phyloP scores from a whole-genome alignment of 352 stramenopile genomes.

The Phytophthora colocasiae region DNA sequence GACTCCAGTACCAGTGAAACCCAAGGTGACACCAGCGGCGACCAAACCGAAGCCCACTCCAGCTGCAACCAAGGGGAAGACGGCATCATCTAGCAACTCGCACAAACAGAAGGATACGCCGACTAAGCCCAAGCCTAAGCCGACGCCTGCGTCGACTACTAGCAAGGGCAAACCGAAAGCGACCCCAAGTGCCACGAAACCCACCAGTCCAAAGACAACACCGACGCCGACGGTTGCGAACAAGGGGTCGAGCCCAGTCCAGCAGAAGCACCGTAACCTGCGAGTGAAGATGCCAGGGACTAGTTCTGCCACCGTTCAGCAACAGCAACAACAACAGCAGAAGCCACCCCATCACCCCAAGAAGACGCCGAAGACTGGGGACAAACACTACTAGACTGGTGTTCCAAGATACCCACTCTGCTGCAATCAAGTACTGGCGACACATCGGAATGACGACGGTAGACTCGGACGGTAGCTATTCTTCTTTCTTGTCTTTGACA shows the following conservation, averaged over 20 bases:
- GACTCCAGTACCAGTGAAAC: slow-evolving; percentile 1
- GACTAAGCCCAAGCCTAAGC: slow-evolving; percentile 6
- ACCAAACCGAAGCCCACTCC: slow-evolving; percentile 10
- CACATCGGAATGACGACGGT: slow-evolving; percentile 21
- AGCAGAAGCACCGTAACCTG: slow-evolving; percentile 10
- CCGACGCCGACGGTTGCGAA: slow-evolving; percentile 1
- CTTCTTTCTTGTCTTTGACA: too few species aligned
- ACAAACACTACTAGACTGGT: slow-evolving; percentile 1
- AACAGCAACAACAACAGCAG: not conserved
- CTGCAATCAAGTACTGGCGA: not conserved
- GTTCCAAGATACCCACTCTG: not conserved
- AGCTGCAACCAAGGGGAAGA: not conserved
- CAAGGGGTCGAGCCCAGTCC: not conserved
- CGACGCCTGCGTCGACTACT: not conserved
- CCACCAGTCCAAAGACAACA: not conserved
- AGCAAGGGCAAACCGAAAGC: slow-evolving; percentile 2
- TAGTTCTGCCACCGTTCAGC: not conserved
- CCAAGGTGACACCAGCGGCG: not conserved
- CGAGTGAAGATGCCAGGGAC: not conserved
- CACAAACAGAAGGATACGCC: slow-evolving; percentile 1
- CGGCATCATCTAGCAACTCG: not conserved
- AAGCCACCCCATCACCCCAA: slow-evolving; percentile 4
- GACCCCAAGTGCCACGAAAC: slow-evolving; percentile 8
- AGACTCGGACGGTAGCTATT: not conserved
- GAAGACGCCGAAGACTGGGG: not conserved